Base-by-base conservation (phyloP, 139 green algal species). In the Mesostigma viride region DNA sequence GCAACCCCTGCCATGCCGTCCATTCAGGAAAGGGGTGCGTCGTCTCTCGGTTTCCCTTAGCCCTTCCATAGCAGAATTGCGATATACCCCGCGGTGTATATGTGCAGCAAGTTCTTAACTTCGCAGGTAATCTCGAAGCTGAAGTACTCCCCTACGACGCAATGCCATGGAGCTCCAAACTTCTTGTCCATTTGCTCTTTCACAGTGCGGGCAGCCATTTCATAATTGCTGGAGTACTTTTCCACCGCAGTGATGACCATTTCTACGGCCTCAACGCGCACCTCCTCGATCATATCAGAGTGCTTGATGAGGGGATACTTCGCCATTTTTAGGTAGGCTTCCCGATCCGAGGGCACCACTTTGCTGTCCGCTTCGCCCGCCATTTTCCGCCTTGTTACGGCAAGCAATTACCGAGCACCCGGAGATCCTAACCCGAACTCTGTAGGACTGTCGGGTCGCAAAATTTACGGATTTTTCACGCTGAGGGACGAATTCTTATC, bases 151-250 rank as follows among this genome's bases (percentile, higher is more conserved):
- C 53, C 53, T 31, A 90, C 85, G 1, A 96, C 82, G 8, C 90
- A 84, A 56, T 95, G 86, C 89, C 89, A 96, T 2, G 85, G 83
- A 4, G 76, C 76, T 0, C 90, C 90, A 81, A 93, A 96, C 65
- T 94, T 93, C 57, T 89, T 92, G 78, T 96, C 90, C 84, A 95
- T 89, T n/a, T 78, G 78, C 35, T 95, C 87, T 65, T 94, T 94
- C 40, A 91, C 90, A 74, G 88, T 40, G 6, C 34, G 6, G 11
- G 62, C 62, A 4, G 44, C 62, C 8, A 60, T 5, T 33, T 69
- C 62, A 8, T 60, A 69, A 33, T 69, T 60, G 28, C 22, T 65
- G 47, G 22, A 11, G 53, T 65, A 47, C 20, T 65, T 64, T 24
- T 71, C 65, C 4, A 71, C 31, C 14, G 46, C 65, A 14, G 22